A percentile compares a stretch with the other conserved stretches of the same genome.
Conservation (phyloP, 2,329 filamentous ascomycete species). For the Aspergillus pseudoviridinutans region DNA sequence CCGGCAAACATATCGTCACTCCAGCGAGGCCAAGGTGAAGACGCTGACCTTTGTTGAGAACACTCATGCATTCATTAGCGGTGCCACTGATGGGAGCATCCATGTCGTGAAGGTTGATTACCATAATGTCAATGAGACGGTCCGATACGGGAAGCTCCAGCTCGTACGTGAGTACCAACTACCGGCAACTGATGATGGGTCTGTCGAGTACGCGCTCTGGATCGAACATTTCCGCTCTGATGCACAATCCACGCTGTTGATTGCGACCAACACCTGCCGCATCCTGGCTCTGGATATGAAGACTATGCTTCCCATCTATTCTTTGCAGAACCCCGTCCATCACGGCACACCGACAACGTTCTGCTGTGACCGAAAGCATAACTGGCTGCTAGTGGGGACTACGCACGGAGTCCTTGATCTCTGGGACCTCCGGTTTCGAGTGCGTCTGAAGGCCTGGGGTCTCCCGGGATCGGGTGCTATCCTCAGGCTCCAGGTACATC, state of each 20-base stretch:
- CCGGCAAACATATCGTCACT: slow-evolving; percentile 77
- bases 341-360: slow-evolving; percentile 92
- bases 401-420: slow-evolving; percentile 88
- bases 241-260: slow-evolving; percentile 71
- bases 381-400: slow-evolving; percentile 89
- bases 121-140: slow-evolving; percentile 53
- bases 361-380: slow-evolving; percentile 76
- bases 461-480: slow-evolving; percentile 76
- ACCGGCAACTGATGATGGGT: slow-evolving; percentile 24
- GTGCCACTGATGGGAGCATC: slow-evolving; percentile 83
- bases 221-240: slow-evolving; percentile 87
- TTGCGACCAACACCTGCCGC: slow-evolving; percentile 82
- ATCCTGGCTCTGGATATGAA: slow-evolving; percentile 82
- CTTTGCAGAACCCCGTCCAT: slow-evolving; percentile 79
- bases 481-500: slow-evolving; percentile 74
- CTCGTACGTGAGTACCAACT: slow-evolving; percentile 78
- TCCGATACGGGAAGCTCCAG: slow-evolving; percentile 73
- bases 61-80: slow-evolving; percentile 89
- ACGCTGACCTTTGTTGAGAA: slow-evolving; percentile 88
- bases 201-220: slow-evolving; percentile 77
- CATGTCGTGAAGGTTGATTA: slow-evolving; percentile 83
- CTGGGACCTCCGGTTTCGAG: slow-evolving; percentile 94
- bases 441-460: slow-evolving; percentile 84
- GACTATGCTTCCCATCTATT: slow-evolving; percentile 77
- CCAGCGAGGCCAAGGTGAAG: slow-evolving; percentile 66